Evolutionary conservation across 129 eudicot species (phyloP), one percentile per base, ranked within the genome.

Genomic region (Erigeron canadensis): DNA sequence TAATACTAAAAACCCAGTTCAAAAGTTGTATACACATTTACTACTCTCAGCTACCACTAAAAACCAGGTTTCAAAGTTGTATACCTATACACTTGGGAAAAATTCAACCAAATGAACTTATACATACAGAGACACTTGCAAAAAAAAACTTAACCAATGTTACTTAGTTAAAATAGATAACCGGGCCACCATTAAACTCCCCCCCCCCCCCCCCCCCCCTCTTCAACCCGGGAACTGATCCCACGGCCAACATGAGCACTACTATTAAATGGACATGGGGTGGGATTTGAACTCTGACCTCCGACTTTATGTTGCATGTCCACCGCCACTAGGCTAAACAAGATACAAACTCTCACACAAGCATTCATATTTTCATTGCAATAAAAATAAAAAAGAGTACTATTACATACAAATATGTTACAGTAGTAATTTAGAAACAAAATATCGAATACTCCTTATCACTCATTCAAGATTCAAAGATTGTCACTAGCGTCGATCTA

Each of bases 1-100:
- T 71, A 63, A 53, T 34, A 63, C 71, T 10, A 76, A 48, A 46
- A 72, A 46, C 11, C 18, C 60, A 69, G 47, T 16, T 71, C 9
- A 17, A 40, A 6, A 10, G 8, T 43, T 55, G 19, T 19, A 75
- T 13, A 60, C 21, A 34, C 44, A 8, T 18, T 60, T 34, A 15
- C 21, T 5, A 10, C 56, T 15, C 17, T 50, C 56, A 50, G 56
- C 13, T 12, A 47, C 12, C 2, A 50, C 56, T 50, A 50, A 12
- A 50, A 50, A 12, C 56, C 19, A 6, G 56, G 17, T n/a, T 50
- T 10, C 17, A 50, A 15, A 12, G 17, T 15, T 17, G 6, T 50
- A 15, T 50, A 50, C 15, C 12, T 2, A 1, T 50, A 12, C 13
- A 12, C 56, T 15, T 7, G 13, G 15, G 13, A 50, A 50, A 18